Percentiles rank a stretch among this genome's conserved stretches.
Evolutionary conservation across 805 yeast genomes (phyloP).

Genomic region (Priceomyces fermenticarens): DNA sequence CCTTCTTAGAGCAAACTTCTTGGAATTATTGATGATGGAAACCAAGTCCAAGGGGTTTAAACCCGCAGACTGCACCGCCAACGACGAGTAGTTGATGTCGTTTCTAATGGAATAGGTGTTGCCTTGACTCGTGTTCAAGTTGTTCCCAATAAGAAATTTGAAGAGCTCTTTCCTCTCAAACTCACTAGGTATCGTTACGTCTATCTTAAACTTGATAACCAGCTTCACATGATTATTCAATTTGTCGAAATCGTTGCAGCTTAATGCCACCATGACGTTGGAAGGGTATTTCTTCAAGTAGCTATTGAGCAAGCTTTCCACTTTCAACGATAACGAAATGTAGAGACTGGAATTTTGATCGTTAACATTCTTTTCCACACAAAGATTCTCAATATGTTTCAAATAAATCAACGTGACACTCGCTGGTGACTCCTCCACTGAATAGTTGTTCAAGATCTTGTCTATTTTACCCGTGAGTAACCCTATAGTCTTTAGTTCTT

Average conservation of each 20-base stretch:
- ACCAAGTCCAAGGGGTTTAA: constrained; percentile 78
- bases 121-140: constrained; percentile 2
- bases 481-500: constrained; percentile 79
- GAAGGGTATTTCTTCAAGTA: constrained; percentile 39
- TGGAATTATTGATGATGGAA: constrained; percentile 68
- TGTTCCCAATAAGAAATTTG: constrained; percentile 37
- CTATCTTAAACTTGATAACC: constrained; percentile 71
- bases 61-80: constrained; percentile 90
- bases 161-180: constrained; percentile 67
- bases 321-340: constrained; percentile 48
- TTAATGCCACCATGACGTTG: constrained; percentile 52
- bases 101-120: constrained; percentile 15
- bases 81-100: constrained; percentile 51
- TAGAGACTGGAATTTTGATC: constrained; percentile 37
- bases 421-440: constrained; percentile 1
- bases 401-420: constrained; percentile 49
- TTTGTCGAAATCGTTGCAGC: constrained; percentile 69
- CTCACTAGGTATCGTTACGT: constrained; percentile 76
- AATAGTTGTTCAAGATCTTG: constrained; percentile 39
- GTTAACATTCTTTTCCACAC: constrained; percentile 62
- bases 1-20: constrained; percentile 53
- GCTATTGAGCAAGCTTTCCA: constrained; percentile 57
- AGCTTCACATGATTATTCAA: constrained; percentile 65
- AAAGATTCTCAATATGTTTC: constrained; percentile 74
- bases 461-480: constrained; percentile 74